Conservation (phyloP, 2,329 filamentous ascomycete species). For the Ceratocystis albifundus region DNA sequence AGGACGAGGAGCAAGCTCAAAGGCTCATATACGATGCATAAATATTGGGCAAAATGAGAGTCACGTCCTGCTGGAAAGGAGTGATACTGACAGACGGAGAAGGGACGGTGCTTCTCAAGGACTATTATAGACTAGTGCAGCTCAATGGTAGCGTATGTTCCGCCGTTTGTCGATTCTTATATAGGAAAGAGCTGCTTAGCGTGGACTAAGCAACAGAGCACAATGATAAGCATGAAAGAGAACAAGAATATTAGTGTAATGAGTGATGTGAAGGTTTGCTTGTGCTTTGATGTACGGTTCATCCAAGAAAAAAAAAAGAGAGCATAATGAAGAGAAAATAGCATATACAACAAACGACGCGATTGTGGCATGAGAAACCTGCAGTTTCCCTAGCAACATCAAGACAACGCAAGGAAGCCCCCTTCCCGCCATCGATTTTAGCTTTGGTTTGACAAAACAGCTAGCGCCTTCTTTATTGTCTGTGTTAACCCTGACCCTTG, state of each 20-base stretch:
- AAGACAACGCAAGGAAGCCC: neutral
- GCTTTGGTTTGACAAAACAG: neutral
- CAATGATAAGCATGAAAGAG: slow-evolving; percentile 8
- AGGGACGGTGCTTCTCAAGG: slow-evolving; percentile 8
- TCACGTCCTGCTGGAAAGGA: slow-evolving; percentile 4
- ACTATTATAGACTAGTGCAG: neutral
- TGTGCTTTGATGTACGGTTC: neutral
- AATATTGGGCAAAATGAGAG: neutral
- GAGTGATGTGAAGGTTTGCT: neutral
- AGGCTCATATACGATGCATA: slow-evolving; percentile 17
- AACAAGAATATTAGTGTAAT: neutral
- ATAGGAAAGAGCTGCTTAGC: neutral
- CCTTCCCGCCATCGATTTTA: slow-evolving; percentile 16
- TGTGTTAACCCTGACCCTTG: neutral
- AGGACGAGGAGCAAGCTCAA: slow-evolving; percentile 7
- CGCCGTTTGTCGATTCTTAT: neutral
- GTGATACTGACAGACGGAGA: neutral
- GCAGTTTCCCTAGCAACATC: slow-evolving; percentile 20
- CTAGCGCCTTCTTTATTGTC: neutral
- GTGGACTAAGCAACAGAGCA: neutral
- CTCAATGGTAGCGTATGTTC: too few relatives aligned
- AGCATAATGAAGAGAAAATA: slow-evolving; percentile 7
- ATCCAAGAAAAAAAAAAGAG: neutral
- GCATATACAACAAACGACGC: neutral
- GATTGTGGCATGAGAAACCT: slow-evolving; percentile 7